Evolutionary conservation across 208 protist genomes (phyloP).

Genomic region (Trypanosoma caninum): DNA sequence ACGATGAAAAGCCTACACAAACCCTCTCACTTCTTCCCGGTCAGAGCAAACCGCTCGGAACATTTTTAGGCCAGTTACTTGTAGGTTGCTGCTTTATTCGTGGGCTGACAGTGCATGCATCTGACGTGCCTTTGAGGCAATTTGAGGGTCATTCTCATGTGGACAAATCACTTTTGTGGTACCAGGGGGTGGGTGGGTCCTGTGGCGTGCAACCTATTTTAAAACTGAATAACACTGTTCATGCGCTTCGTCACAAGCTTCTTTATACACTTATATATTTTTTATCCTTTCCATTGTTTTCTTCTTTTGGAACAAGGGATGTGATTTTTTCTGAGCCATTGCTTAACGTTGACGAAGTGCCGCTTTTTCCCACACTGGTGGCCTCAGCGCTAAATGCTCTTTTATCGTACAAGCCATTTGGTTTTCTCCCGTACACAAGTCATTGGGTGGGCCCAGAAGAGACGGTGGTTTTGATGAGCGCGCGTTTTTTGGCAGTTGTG

Average conservation of each 20-base stretch:
- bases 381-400: slow-evolving; percentile 78
- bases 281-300: slow-evolving; percentile 59
- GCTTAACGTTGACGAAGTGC: slow-evolving; percentile 42
- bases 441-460: slow-evolving; percentile 56
- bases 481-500: slow-evolving; percentile 53
- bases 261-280: slow-evolving; percentile 46
- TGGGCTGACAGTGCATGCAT: slow-evolving; percentile 45
- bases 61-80: slow-evolving; percentile 56
- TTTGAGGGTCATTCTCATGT: slow-evolving; percentile 45
- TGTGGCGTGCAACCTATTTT: slow-evolving; percentile 1
- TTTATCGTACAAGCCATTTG: slow-evolving; percentile 66
- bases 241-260: slow-evolving; percentile 42
- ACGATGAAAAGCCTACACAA: slow-evolving; percentile 45
- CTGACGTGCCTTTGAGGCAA: not conserved
- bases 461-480: slow-evolving; percentile 42
- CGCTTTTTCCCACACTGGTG: slow-evolving; percentile 66
- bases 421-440: slow-evolving; percentile 74
- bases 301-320: slow-evolving; percentile 45
- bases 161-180: slow-evolving; percentile 57
- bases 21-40: slow-evolving; percentile 39
- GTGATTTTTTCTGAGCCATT: slow-evolving; percentile 70
- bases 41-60: slow-evolving; percentile 31
- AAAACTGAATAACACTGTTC: slow-evolving; percentile 7
- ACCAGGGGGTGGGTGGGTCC: slow-evolving; percentile 40
- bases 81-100: slow-evolving; percentile 87